Conservation (phyloP, 306 rosid species). For the Trifolium fragiferum region DNA sequence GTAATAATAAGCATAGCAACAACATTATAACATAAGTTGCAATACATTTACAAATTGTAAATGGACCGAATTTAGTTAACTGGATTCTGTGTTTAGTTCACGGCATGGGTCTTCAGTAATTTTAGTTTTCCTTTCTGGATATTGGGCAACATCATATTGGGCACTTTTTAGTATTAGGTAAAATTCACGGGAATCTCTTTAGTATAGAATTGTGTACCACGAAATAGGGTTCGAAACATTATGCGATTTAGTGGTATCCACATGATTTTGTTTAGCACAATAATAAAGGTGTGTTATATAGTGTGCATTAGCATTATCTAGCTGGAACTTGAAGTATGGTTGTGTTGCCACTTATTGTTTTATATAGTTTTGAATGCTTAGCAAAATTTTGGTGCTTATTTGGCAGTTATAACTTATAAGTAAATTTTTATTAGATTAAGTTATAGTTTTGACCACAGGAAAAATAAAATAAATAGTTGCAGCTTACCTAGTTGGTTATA, state of each 20-base stretch:
- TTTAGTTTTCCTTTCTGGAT: slow-evolving; percentile 7
- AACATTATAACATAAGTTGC: neutral
- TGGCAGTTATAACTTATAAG: too few relatives aligned
- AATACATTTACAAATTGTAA: neutral
- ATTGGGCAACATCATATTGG: neutral
- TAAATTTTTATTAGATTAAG: too few relatives aligned
- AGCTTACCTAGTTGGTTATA: slow-evolving; percentile 14
- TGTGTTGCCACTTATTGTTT: neutral
- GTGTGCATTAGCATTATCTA: neutral
- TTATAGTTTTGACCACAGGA: too few relatives aligned
- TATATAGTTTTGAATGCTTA: too few relatives aligned
- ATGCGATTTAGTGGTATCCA: neutral
- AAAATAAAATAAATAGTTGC: slow-evolving; percentile 8
- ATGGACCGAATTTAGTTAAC: slow-evolving; percentile 25
- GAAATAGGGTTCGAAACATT: neutral
- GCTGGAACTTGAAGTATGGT: slow-evolving; percentile 17
- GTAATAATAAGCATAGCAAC: neutral
- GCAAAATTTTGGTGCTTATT: too few relatives aligned
- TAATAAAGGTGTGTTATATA: neutral
- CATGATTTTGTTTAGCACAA: neutral
- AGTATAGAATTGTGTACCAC: neutral
- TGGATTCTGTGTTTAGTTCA: slow-evolving; percentile 29
- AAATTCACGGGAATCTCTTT: neutral
- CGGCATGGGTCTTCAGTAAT: neutral
- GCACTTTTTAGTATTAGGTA: neutral